phyloP scores from a whole-genome alignment of 1,284 basidiomycete genomes.

The Apiotrichum gracile region DNA sequence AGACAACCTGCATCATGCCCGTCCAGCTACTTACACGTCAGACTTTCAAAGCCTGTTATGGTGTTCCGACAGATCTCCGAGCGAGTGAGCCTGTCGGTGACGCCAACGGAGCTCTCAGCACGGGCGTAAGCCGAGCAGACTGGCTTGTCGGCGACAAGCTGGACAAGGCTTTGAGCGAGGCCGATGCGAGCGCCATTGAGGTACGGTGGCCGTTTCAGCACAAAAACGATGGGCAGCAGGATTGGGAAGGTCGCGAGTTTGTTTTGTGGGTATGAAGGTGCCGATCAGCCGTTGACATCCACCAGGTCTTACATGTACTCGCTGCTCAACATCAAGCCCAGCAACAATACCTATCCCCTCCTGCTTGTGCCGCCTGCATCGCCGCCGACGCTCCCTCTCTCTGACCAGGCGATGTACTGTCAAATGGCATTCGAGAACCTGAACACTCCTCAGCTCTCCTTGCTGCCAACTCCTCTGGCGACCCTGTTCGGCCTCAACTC shows the following conservation, averaged over 20 bases:
- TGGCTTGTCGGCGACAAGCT: constrained; percentile 80
- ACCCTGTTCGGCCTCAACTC: constrained; percentile 76
- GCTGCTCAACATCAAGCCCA: constrained; percentile 67
- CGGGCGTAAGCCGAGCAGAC: constrained; percentile 52
- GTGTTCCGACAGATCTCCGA: constrained; percentile 21
- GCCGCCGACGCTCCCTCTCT: constrained; percentile 43
- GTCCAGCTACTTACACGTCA: constrained; percentile 1
- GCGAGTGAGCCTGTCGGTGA: constrained; percentile 5
- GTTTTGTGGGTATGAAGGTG: constrained; percentile 61
- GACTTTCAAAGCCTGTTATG: constrained; percentile 32
- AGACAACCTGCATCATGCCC: background rate
- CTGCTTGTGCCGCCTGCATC: constrained; percentile 55
- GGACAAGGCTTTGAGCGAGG: constrained; percentile 67
- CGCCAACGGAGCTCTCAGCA: constrained; percentile 16
- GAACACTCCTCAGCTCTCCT: constrained; percentile 77
- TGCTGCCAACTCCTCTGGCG: constrained; percentile 78
- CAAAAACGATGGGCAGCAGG: constrained; percentile 56
- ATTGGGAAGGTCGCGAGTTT: constrained; percentile 88
- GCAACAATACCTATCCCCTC: constrained; percentile 59
- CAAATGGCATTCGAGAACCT: constrained; percentile 94
- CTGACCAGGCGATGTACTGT: constrained; percentile 70
- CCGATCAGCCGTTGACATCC: constrained; percentile 7
- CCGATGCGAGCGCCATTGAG: constrained; percentile 56
- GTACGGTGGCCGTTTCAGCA: constrained; percentile 80
- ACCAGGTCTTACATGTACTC: constrained; percentile 76